Evolutionary conservation across 2,329 filamentous ascomycete genomes (phyloP).

Genomic region (Trichoderma sp.): DNA sequence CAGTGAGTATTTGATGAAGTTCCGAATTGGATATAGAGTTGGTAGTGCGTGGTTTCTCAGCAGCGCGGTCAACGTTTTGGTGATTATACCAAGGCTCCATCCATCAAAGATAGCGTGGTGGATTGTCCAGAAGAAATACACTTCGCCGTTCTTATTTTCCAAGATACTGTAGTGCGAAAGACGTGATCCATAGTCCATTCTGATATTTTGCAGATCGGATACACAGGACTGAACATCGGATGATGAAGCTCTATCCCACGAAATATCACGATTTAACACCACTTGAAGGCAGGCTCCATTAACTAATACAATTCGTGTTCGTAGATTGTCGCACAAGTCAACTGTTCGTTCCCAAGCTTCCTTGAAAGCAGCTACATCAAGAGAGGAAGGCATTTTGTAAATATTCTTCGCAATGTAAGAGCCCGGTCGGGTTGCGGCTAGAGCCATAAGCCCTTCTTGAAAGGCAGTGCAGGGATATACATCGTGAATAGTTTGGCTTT

Average conservation of each 20-base stretch:
- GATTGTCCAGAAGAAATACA: constrained; percentile 7
- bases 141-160: neutral
- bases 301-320: constrained; percentile 23
- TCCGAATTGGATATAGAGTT: neutral
- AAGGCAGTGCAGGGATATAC: constrained; percentile 37
- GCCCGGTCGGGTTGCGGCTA: constrained; percentile 24
- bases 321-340: constrained; percentile 20
- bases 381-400: constrained; percentile 9
- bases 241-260: neutral
- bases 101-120: constrained; percentile 8
- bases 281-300: constrained; percentile 18
- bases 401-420: constrained; percentile 23
- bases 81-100: neutral
- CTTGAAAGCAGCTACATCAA: constrained; percentile 20
- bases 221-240: neutral
- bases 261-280: constrained; percentile 18
- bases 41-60: neutral
- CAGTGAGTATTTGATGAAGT: constrained; percentile 16
- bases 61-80: neutral
- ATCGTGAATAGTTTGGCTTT: constrained; percentile 23
- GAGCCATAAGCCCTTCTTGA: constrained; percentile 37
- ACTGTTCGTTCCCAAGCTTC: constrained; percentile 23
- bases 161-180: neutral
- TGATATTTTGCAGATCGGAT: neutral
- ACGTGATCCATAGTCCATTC: neutral